These are phyloP conservation scores for Phlyctochytrium bullatum DNA, from an alignment of 192 early-diverging fungal species.

Conservation along the genomic window DNA sequence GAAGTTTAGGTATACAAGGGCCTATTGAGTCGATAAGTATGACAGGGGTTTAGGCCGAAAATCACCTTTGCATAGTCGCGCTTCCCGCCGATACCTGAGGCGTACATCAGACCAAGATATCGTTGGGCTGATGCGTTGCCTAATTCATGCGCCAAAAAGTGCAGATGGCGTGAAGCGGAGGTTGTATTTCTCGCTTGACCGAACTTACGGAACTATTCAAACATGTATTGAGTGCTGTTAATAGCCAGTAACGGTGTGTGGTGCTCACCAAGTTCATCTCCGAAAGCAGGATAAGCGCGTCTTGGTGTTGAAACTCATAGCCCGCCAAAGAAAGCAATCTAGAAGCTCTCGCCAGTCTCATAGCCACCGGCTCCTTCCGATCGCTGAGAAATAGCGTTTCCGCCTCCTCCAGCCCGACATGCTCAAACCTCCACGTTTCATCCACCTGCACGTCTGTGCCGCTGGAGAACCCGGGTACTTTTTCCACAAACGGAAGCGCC, in stretches of 20 bases:
- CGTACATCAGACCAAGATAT: conserved; percentile 86
- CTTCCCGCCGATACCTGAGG: conserved; percentile 79
- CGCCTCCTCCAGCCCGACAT: conserved; percentile 1
- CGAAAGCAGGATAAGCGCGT: conserved; percentile 63
- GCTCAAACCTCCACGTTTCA: neutral
- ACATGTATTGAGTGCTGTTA: conserved; percentile 9
- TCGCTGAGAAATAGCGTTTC: neutral
- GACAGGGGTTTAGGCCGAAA: neutral
- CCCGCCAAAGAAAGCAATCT: conserved; percentile 47
- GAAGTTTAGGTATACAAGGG: conserved; percentile 75
- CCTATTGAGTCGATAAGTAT: conserved; percentile 28
- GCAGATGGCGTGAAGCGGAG: conserved; percentile 65
- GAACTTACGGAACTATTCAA: conserved; percentile 44
- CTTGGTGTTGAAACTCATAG: conserved; percentile 43
- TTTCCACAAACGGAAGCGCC: neutral
- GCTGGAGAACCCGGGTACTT: neutral
- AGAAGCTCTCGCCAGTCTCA: conserved; percentile 37
- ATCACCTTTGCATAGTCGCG: conserved; percentile 69
- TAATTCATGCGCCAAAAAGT: conserved; percentile 47
- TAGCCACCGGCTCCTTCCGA: conserved; percentile 1
- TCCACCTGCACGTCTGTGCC: neutral
- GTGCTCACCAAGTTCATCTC: conserved; percentile 71
- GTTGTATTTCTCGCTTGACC: conserved; percentile 49
- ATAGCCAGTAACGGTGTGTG: neutral
- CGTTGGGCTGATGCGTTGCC: conserved; percentile 86